These are phyloP conservation scores for Blumeriella jaapii DNA, from an alignment of 2,329 filamentous ascomycete genomes.

Conservation along the genomic window DNA sequence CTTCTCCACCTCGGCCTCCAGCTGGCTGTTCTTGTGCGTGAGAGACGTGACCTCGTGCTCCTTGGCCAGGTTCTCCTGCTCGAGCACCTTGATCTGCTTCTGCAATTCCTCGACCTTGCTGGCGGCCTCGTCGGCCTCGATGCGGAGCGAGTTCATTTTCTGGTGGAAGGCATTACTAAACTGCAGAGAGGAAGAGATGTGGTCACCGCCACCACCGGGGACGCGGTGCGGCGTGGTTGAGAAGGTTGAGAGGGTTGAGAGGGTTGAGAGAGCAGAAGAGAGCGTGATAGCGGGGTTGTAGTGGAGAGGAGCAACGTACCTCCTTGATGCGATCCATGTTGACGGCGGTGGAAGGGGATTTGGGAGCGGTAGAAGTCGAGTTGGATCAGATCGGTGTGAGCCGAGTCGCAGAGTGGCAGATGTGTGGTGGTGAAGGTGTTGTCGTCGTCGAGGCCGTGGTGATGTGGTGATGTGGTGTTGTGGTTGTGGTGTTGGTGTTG, in stretches of 20 bases:
- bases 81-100: conserved; percentile 73
- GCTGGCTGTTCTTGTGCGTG: conserved; percentile 85
- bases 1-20: conserved; percentile 88
- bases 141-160: conserved; percentile 92
- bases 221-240: conserved; percentile 2
- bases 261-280: too few relatives aligned
- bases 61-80: conserved; percentile 92
- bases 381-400: too few relatives aligned
- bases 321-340: conserved; percentile 85
- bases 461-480: too few relatives aligned
- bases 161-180: conserved; percentile 28
- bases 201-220: conserved; percentile 1
- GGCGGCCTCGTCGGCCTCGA: conserved; percentile 80
- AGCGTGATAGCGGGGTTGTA: conserved; percentile 24
- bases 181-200: not conserved
- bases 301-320: conserved; percentile 42
- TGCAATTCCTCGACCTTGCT: conserved; percentile 80
- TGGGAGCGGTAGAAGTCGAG: too few relatives aligned
- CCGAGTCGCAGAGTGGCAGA: not conserved
- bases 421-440: not conserved
- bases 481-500: too few relatives aligned
- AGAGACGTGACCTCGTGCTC: conserved; percentile 97
- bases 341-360: conserved; percentile 13
- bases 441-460: too few relatives aligned
- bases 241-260: too few relatives aligned